Evolutionary conservation across 306 rosid genomes (phyloP).

Genomic region (Acmispon strigosus): DNA sequence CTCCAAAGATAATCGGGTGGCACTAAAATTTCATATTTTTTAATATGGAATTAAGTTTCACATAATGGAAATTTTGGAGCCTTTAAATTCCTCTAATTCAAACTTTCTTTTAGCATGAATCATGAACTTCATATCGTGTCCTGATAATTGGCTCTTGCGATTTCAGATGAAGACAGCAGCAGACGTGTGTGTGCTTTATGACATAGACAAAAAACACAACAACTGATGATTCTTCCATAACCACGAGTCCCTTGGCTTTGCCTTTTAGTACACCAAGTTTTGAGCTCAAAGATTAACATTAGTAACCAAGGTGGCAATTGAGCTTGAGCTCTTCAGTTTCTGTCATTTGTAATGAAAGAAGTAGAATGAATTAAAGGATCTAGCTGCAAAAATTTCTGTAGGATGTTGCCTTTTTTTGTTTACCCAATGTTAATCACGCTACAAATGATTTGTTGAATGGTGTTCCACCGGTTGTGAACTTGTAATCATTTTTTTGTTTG

Average conservation of each 20-base stretch:
- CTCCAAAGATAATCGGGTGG: neutral
- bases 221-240: conserved; percentile 27
- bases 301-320: conserved; percentile 9
- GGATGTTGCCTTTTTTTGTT: neutral
- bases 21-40: neutral
- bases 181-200: conserved; percentile 67
- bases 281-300: neutral
- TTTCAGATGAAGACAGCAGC: conserved; percentile 89
- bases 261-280: neutral
- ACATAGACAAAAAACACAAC: conserved; percentile 60
- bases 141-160: neutral
- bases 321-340: conserved; percentile 20
- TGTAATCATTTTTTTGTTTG: neutral
- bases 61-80: neutral
- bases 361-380: neutral
- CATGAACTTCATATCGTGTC: neutral
- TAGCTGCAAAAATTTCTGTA: conserved; percentile 8
- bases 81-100: neutral
- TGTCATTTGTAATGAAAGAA: conserved; percentile 25
- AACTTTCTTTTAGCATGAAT: too few relatives aligned
- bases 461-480: conserved; percentile 1
- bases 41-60: neutral
- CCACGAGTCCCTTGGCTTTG: neutral
- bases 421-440: neutral
- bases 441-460: neutral